A percentile compares a stretch with the other conserved stretches of the same genome.
Evolutionary conservation across 441 rosid species (phyloP).

Genomic region (Pelargonium citronellum): DNA sequence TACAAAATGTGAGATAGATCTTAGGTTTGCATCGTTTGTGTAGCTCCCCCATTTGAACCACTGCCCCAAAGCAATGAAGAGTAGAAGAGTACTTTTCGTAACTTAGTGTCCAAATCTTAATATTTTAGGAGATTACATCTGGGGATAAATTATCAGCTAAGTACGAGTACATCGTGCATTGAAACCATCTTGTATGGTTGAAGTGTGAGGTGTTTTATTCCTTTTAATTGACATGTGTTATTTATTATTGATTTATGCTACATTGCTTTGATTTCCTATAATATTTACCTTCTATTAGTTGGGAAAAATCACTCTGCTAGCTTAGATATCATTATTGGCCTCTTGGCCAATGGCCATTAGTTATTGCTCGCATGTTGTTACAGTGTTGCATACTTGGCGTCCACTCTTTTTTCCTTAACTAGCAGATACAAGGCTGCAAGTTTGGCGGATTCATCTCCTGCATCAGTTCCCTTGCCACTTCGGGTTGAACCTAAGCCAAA

Average conservation of each 20-base stretch:
- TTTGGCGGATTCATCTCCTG: constrained; percentile 77
- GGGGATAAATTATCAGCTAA: neutral
- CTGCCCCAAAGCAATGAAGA: no score
- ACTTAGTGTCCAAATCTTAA: no score
- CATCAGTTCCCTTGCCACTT: constrained; percentile 66
- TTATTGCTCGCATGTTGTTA: no score
- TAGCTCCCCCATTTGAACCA: no score
- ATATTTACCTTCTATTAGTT: neutral
- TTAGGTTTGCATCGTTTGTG: no score
- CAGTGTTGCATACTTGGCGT: neutral
- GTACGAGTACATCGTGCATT: neutral
- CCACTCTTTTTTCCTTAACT: constrained; percentile 37
- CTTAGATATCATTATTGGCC: neutral
- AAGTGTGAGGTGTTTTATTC: neutral
- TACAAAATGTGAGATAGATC: neutral
- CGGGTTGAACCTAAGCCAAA: constrained; percentile 93
- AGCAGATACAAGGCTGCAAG: constrained; percentile 74
- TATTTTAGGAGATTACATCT: no score
- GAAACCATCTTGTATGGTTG: neutral
- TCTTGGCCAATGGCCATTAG: no score
- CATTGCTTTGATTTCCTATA: neutral
- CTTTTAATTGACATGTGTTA: neutral
- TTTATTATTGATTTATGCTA: neutral
- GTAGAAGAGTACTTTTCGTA: no score
- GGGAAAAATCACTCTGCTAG: neutral